Evolutionary conservation across 1,284 basidiomycete species (phyloP).

Genomic region (Psilocybe mexicana): DNA sequence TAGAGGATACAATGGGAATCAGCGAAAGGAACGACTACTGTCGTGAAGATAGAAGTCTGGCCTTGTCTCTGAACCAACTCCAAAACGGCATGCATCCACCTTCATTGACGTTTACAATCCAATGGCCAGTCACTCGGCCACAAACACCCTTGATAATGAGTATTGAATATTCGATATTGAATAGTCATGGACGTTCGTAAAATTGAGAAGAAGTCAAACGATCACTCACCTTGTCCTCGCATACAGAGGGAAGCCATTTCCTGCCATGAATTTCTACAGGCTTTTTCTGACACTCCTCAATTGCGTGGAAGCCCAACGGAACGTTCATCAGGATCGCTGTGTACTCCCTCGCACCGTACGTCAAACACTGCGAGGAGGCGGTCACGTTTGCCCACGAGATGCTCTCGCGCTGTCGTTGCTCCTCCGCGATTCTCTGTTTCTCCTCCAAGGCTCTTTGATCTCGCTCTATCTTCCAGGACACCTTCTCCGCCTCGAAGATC

Average conservation of each 20-base stretch:
- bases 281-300: conserved; percentile 18
- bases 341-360: conserved; percentile 21
- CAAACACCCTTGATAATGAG: conserved; percentile 13
- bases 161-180: no score
- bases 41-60: background rate
- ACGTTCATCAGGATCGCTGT: conserved; percentile 16
- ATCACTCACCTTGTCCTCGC: conserved; percentile 14
- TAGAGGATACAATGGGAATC: background rate
- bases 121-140: conserved; percentile 17
- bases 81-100: conserved; percentile 17
- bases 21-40: background rate
- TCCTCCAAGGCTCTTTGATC: background rate
- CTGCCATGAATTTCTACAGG: conserved; percentile 16
- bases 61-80: conserved; percentile 17
- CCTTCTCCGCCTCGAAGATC: no score
- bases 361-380: conserved; percentile 8
- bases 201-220: background rate
- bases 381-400: conserved; percentile 14
- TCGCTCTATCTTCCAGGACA: background rate
- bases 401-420: conserved; percentile 6
- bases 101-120: conserved; percentile 20
- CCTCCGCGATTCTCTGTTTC: background rate
- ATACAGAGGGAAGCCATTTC: conserved; percentile 12
- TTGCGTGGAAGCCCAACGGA: conserved; percentile 14
- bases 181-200: background rate